phyloP scores from a whole-genome alignment of 78 protist genomes.

The Corallochytrium limacisporum region DNA sequence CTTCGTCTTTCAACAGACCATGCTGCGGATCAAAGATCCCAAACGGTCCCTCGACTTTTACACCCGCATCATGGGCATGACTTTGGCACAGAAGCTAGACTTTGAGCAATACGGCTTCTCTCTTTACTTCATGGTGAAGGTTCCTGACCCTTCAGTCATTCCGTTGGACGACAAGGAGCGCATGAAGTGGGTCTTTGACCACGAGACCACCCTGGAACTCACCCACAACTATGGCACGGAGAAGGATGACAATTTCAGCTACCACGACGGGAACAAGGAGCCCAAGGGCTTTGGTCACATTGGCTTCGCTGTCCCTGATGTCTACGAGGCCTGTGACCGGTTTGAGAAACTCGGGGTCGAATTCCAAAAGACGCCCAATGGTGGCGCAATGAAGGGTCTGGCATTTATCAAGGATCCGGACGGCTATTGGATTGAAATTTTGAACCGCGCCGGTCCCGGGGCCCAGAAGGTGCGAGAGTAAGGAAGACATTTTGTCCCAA shows the following conservation, averaged over 20 bases:
- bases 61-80: slow-evolving; percentile 13
- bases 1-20: too few relatives aligned
- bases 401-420: slow-evolving; percentile 34
- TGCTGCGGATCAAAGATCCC: slow-evolving; percentile 37
- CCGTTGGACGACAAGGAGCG: slow-evolving; percentile 7
- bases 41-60: slow-evolving; percentile 17
- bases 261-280: slow-evolving; percentile 22
- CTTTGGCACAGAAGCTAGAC: neutral
- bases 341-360: slow-evolving; percentile 8
- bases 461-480: too few relatives aligned
- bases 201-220: slow-evolving; percentile 27
- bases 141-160: neutral
- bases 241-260: slow-evolving; percentile 12
- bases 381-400: slow-evolving; percentile 47
- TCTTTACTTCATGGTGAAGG: slow-evolving; percentile 13
- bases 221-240: slow-evolving; percentile 50
- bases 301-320: slow-evolving; percentile 33
- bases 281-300: slow-evolving; percentile 44
- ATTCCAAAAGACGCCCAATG: slow-evolving; percentile 33
- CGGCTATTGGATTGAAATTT: too few relatives aligned
- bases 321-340: slow-evolving; percentile 15
- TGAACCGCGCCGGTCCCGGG: too few relatives aligned
- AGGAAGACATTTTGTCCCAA: too few relatives aligned
- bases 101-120: slow-evolving; percentile 18
- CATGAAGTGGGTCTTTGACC: neutral